Base-by-base conservation (phyloP, 306 rosid species). In the Quercus mongolica region DNA sequence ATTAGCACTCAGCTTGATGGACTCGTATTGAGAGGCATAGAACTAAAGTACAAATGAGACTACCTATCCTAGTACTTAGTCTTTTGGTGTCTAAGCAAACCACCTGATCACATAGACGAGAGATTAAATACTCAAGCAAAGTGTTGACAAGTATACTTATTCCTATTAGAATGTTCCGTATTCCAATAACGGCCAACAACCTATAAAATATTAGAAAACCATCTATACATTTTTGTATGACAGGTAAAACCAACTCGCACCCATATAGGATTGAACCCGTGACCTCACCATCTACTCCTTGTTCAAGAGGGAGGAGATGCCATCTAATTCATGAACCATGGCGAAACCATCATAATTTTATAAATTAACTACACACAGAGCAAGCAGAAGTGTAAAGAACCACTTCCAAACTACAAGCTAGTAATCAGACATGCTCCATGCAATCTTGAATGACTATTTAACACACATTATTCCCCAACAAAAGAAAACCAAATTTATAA, bases 1-100 rank as follows among this genome's bases (percentile, higher is more conserved):
- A 87, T 87, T 84, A 87, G 90, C 87, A 81, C 85, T 67, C 76
- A 80, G 46, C 80, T 69, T 59, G 79, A 74, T 74, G 79, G 78
- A 86, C 85, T 71, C 90, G 59, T 52, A 65, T 21, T 56, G 76
- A 26, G 71, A 77, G 74, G 70, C 74, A 74, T 71, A 83, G 84
- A 79, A 71, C 84, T 56, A 74, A 71, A 80, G 59, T 55, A 83
- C 78, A 46, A 26, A 51, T 28, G 59, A 58, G 86, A 62, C 69
- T 70, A 10, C 30, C 52, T 71, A 71, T 71, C 61, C 35, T 15
- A 20, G 35, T 71, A 23, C 75, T 35, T 51, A 49, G 38, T 71
- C 75, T 14, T 52, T 51, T 49, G 58, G 58, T 5, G 11, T 56
- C 63, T 25, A 73, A 68, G 51, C 21, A 56, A 55, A 6, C 64